Percentiles rank a stretch among this genome's conserved stretches.
Evolutionary conservation across 192 early-diverging fungal species (phyloP).

Genomic region (Gorgonomyces haynaldii): DNA sequence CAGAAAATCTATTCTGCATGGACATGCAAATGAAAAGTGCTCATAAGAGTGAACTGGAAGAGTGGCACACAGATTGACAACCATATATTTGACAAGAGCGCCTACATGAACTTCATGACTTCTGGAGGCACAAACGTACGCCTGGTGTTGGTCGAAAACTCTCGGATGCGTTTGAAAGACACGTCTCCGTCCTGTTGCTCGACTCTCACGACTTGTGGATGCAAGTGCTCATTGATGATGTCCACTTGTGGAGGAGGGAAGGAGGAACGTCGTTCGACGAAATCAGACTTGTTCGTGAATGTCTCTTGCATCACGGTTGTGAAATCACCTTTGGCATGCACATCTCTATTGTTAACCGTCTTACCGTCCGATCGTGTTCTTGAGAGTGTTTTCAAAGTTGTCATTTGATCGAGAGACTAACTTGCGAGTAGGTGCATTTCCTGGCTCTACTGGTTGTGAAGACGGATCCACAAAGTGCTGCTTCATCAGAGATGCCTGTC

Average conservation of each 20-base stretch:
- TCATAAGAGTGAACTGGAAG: too few species aligned
- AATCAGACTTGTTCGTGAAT: not conserved
- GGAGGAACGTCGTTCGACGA: too few species aligned
- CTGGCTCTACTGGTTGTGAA: too few species aligned
- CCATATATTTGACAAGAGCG: not conserved
- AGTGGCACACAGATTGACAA: not conserved
- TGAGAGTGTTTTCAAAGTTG: slow-evolving; percentile 1
- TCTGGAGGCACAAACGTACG: slow-evolving; percentile 5
- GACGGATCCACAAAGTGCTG: too few species aligned
- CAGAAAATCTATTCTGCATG: too few species aligned
- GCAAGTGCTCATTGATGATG: too few species aligned
- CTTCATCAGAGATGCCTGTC: too few species aligned
- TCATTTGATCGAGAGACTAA: not conserved
- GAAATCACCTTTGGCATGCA: not conserved
- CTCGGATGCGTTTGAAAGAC: slow-evolving; percentile 4
- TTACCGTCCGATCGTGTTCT: slow-evolving; percentile 6
- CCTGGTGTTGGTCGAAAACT: not conserved
- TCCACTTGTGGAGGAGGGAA: too few species aligned
- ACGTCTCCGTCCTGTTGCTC: not conserved
- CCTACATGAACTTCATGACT: slow-evolving; percentile 2
- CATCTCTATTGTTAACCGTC: not conserved
- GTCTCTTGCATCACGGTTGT: not conserved
- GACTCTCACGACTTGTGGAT: not conserved
- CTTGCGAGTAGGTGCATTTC: too few species aligned
- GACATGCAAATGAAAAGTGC: too few species aligned